phyloP scores from a whole-genome alignment of 768 basidiomycete species.

The Trichaptum fuscoviolaceum region DNA sequence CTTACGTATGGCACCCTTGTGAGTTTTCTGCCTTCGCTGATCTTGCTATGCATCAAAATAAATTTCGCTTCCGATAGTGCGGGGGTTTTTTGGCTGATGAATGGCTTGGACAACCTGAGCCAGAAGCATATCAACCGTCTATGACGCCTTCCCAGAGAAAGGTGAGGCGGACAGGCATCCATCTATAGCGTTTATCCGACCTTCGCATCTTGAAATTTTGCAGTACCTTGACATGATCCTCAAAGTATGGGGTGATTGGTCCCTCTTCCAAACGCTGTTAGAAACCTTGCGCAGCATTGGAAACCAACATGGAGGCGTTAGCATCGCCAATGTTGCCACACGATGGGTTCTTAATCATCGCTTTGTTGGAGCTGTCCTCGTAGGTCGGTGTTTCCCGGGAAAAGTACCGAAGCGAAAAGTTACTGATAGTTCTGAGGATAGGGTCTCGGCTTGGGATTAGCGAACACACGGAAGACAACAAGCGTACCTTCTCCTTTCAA shows the following conservation, averaged over 20 bases:
- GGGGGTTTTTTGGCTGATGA: slow-evolving; percentile 77
- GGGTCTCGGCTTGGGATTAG: slow-evolving; percentile 72
- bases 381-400: slow-evolving; percentile 43
- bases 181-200: slow-evolving; percentile 3
- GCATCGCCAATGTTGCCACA: slow-evolving; percentile 74
- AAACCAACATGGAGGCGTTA: slow-evolving; percentile 56
- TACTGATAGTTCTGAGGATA: slow-evolving; percentile 21
- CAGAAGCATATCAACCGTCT: slow-evolving; percentile 60
- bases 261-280: slow-evolving; percentile 66
- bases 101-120: slow-evolving; percentile 65
- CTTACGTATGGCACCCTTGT: slow-evolving; percentile 82
- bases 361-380: slow-evolving; percentile 74
- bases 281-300: slow-evolving; percentile 55
- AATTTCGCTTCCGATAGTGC: slow-evolving; percentile 42
- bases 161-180: slow-evolving; percentile 31
- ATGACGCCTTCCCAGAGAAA: slow-evolving; percentile 83
- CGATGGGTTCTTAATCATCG: slow-evolving; percentile 79
- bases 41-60: slow-evolving; percentile 7
- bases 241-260: slow-evolving; percentile 75
- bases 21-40: slow-evolving; percentile 19
- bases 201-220: neutral
- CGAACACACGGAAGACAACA: slow-evolving; percentile 69
- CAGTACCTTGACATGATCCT: slow-evolving; percentile 84
- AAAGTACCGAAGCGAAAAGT: neutral
- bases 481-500: slow-evolving; percentile 51